Conservation (phyloP, 192 early-diverging fungal genomes). For the Phycomyces blakesleeanus region DNA sequence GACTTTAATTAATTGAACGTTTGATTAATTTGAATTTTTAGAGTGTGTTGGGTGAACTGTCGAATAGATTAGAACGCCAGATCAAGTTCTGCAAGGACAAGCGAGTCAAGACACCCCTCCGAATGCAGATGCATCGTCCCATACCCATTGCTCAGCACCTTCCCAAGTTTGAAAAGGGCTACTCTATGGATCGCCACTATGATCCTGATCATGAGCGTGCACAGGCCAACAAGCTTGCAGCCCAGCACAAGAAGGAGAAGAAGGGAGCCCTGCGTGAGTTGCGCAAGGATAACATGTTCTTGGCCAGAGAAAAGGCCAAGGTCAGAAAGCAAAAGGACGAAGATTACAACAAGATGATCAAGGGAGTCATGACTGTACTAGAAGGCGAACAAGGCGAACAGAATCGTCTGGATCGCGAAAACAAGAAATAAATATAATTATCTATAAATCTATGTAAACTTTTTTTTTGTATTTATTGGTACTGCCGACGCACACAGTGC, state of each 20-base stretch:
- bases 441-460: too few relatives aligned
- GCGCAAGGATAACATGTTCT: slow-evolving; percentile 88
- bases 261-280: slow-evolving; percentile 95
- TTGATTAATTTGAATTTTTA: too few relatives aligned
- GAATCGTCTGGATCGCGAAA: slow-evolving; percentile 63
- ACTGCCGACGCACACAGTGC: too few relatives aligned
- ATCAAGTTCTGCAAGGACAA: slow-evolving; percentile 44
- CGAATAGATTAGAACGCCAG: slow-evolving; percentile 45
- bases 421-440: slow-evolving; percentile 35
- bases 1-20: too few relatives aligned
- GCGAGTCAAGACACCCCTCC: slow-evolving; percentile 63
- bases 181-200: slow-evolving; percentile 82
- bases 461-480: too few relatives aligned
- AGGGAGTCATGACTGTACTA: slow-evolving; percentile 79
- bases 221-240: slow-evolving; percentile 70
- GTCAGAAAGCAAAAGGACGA: slow-evolving; percentile 75
- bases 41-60: slow-evolving; percentile 29
- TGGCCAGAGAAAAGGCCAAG: slow-evolving; percentile 68
- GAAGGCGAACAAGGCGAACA: slow-evolving; percentile 81
- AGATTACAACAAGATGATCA: slow-evolving; percentile 87
- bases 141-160: slow-evolving; percentile 82
- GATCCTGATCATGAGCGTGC: slow-evolving; percentile 76
- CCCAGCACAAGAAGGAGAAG: slow-evolving; percentile 87
- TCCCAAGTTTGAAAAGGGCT: slow-evolving; percentile 89
- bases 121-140: slow-evolving; percentile 80